These are phyloP conservation scores for Emiliania huxleyi DNA, from an alignment of 78 protist genomes.

Conservation along the genomic window DNA sequence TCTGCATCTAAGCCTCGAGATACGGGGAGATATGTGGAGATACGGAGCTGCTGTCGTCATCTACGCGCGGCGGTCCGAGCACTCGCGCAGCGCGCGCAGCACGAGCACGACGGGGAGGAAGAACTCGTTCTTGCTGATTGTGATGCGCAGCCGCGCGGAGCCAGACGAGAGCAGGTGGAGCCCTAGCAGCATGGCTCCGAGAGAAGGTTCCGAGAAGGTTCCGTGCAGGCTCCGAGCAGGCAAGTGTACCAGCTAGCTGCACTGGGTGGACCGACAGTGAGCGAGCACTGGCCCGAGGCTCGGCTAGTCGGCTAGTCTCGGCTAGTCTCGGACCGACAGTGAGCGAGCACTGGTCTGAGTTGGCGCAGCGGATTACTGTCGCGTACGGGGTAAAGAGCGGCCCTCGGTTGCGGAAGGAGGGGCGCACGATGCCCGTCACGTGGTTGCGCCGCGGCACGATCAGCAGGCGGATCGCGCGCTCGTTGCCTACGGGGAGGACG, in stretches of 20 bases:
- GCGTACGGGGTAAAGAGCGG: constrained; percentile 81
- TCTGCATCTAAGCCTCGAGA: too few relatives aligned
- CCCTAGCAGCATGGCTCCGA: too few relatives aligned
- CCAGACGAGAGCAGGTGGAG: constrained; percentile 77
- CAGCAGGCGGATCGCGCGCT: constrained; percentile 86
- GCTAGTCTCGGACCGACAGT: too few relatives aligned
- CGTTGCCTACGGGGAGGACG: too few relatives aligned
- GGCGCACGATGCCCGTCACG: constrained; percentile 60
- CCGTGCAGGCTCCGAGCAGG: too few relatives aligned
- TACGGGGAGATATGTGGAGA: too few relatives aligned
- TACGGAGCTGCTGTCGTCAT: too few relatives aligned
- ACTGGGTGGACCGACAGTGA: too few relatives aligned
- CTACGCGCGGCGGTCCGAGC: constrained; percentile 16
- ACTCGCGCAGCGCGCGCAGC: constrained; percentile 45
- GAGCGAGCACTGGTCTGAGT: constrained; percentile 74
- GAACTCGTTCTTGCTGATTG: constrained; percentile 70
- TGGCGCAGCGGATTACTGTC: constrained; percentile 79
- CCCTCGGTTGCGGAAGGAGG: constrained; percentile 78
- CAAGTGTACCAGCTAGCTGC: too few relatives aligned
- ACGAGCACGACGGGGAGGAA: constrained; percentile 81
- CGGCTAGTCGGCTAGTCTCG: too few relatives aligned
- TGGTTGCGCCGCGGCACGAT: constrained; percentile 75
- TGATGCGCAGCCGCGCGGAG: not conserved
- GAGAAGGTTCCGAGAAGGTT: too few relatives aligned
- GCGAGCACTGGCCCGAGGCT: constrained; percentile 73